Evolutionary conservation across 768 basidiomycete species (phyloP), one percentile per base, ranked within the genome.

Genomic region (Suillus lakei): DNA sequence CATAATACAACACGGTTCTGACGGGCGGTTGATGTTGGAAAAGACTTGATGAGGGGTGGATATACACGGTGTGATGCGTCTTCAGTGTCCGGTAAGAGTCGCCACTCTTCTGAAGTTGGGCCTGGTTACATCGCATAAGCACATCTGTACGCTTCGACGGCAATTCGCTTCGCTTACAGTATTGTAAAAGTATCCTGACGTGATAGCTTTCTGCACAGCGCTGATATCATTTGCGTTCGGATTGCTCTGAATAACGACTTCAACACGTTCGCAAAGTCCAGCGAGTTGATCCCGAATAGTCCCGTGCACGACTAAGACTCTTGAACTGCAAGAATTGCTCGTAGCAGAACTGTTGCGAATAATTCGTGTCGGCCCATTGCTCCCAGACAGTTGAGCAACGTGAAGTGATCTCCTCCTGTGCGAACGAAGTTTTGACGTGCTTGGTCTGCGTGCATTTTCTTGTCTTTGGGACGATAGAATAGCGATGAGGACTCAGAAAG

Each of bases 361-460:
- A 99, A 72, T 95, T 95, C 28, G 96, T 94, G 68, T 99, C 98
- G 23, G 93, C 93, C 98, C 98, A 99, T 73, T 98, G 96, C 75
- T 98, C 96, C 92, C 96, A 99, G 15, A 99, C 95, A n/a, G 75
- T 99, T 99, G 32, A 99, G 84, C 28, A 99, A 79, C 7, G 97
- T 99, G 75, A 99, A 99, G 79, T 99, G 98, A 72, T 99, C 98
- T 28, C 98, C 98, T 34, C 98, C 97, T 0, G 93, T 83, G 58
- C 95, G 94, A 64, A 96, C 90, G 74, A 99, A 99, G 75, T 98
- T 99, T 77, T 97, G 93, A 64, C 97, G 88, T 5, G 98, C 98
- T 80, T 98, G 96, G 72, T 99, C 97, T 16, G 98, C 98, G 72
- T 99, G 95, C 59, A 96, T 79, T 74, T 95, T 96, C 83, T 99